Evolutionary conservation across 2,329 filamentous ascomycete genomes (phyloP).

Genomic region (Aspergillus transmontanensis): DNA sequence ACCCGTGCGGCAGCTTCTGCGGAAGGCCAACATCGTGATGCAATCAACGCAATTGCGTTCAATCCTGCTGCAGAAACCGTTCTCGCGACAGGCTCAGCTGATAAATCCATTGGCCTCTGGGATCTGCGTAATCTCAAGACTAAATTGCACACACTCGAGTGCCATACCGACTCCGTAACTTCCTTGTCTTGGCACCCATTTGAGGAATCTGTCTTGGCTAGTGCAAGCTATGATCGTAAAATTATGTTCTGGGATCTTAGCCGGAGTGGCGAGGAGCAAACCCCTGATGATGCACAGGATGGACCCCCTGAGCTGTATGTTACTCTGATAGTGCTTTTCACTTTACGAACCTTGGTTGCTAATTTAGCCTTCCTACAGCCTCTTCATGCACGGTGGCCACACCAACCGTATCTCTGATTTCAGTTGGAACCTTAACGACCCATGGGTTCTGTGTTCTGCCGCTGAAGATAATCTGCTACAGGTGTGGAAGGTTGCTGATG

Average conservation of each 20-base stretch:
- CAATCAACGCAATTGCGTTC: slow-evolving; percentile 94
- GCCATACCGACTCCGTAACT: slow-evolving; percentile 86
- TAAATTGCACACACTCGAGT: slow-evolving; percentile 86
- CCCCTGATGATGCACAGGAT: slow-evolving; percentile 91
- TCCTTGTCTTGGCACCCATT: slow-evolving; percentile 93
- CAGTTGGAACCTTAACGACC: slow-evolving; percentile 95
- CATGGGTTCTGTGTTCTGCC: slow-evolving; percentile 93
- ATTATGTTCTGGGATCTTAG: slow-evolving; percentile 97
- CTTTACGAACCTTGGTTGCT: neutral
- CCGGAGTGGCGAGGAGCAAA: slow-evolving; percentile 88
- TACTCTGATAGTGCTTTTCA: slow-evolving; percentile 2
- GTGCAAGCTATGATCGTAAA: slow-evolving; percentile 87
- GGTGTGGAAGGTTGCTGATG: slow-evolving; percentile 85
- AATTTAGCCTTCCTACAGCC: slow-evolving; percentile 48
- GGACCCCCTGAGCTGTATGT: slow-evolving; percentile 90
- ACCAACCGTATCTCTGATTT: slow-evolving; percentile 97
- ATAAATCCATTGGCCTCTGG: slow-evolving; percentile 95
- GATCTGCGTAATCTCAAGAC: slow-evolving; percentile 88
- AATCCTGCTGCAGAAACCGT: slow-evolving; percentile 89
- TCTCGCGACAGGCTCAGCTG: slow-evolving; percentile 88
- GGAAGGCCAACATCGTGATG: slow-evolving; percentile 78
- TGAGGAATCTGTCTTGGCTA: slow-evolving; percentile 84
- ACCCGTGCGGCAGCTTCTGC: slow-evolving; percentile 70
- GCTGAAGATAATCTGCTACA: slow-evolving; percentile 97
- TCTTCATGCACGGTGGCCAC: slow-evolving; percentile 99